Conservation (phyloP, 2,329 filamentous ascomycete genomes). For the Xylariaceae sp. region DNA sequence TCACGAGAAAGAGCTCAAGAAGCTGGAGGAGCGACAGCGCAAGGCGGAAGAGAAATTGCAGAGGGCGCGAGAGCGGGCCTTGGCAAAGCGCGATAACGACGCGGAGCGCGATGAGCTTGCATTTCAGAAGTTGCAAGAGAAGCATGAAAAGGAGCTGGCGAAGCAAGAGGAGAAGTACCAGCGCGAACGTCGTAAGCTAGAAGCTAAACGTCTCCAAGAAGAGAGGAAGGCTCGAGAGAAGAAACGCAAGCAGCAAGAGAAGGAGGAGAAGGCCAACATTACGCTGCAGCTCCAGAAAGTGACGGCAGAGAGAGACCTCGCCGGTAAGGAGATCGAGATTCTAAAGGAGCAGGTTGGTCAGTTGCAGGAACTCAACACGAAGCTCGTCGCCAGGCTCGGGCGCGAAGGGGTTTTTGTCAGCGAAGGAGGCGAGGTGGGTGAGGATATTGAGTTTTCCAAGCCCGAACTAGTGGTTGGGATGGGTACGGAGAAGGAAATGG, state of each 20-base stretch:
- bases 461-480: neutral
- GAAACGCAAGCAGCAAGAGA: conserved; percentile 45
- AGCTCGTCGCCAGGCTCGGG: conserved; percentile 51
- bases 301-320: conserved; percentile 47
- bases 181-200: conserved; percentile 58
- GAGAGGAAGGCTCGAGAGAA: conserved; percentile 52
- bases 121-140: conserved; percentile 55
- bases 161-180: conserved; percentile 64
- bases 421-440: neutral
- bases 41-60: conserved; percentile 37
- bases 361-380: conserved; percentile 55
- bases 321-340: conserved; percentile 47
- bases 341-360: conserved; percentile 51
- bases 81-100: conserved; percentile 41
- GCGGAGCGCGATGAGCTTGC: conserved; percentile 34
- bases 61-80: conserved; percentile 24
- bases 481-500: conserved; percentile 2
- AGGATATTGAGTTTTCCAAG: neutral
- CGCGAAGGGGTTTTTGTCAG: conserved; percentile 30
- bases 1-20: conserved; percentile 59
- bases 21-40: conserved; percentile 52
- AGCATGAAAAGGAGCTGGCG: conserved; percentile 56
- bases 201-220: conserved; percentile 59
- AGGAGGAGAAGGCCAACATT: conserved; percentile 46
- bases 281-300: conserved; percentile 48